Evolutionary conservation across 495 filamentous ascomycete species (phyloP).

Genomic region (Daldinia decipiens): DNA sequence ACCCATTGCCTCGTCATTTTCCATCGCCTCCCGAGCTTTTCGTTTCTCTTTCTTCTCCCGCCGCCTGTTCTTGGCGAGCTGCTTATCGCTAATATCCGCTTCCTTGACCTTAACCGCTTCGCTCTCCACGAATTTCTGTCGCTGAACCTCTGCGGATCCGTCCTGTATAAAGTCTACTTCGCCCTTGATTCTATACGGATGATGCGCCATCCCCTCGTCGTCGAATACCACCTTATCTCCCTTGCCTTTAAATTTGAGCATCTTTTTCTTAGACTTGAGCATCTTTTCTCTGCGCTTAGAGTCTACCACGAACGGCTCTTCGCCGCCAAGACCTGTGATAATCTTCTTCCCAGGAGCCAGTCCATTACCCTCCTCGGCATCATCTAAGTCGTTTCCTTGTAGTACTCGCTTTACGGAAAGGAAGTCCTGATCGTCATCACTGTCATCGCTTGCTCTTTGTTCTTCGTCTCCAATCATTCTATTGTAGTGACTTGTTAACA

Average conservation of each 20-base stretch:
- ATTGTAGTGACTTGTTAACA: slow-evolving; percentile 91
- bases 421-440: slow-evolving; percentile 76
- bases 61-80: slow-evolving; percentile 78
- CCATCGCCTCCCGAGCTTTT: slow-evolving; percentile 76
- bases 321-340: slow-evolving; percentile 61
- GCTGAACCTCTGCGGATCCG: slow-evolving; percentile 78
- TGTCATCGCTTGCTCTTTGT: slow-evolving; percentile 51
- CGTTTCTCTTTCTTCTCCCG: slow-evolving; percentile 88
- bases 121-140: slow-evolving; percentile 76
- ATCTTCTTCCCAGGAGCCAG: slow-evolving; percentile 58
- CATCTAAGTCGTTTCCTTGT: slow-evolving; percentile 60
- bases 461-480: slow-evolving; percentile 80
- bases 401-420: slow-evolving; percentile 87
- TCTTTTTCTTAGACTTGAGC: slow-evolving; percentile 91
- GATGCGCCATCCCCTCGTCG: slow-evolving; percentile 85
- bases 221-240: slow-evolving; percentile 89
- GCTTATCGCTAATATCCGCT: slow-evolving; percentile 86
- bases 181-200: slow-evolving; percentile 86
- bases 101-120: slow-evolving; percentile 76
- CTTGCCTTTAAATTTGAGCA: slow-evolving; percentile 85
- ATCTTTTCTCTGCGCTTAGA: slow-evolving; percentile 93
- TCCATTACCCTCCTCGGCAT: slow-evolving; percentile 47
- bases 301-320: slow-evolving; percentile 80
- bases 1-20: slow-evolving; percentile 58
- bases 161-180: slow-evolving; percentile 78